phyloP scores from a whole-genome alignment of 768 basidiomycete species.

The Scleroderma bovista region DNA sequence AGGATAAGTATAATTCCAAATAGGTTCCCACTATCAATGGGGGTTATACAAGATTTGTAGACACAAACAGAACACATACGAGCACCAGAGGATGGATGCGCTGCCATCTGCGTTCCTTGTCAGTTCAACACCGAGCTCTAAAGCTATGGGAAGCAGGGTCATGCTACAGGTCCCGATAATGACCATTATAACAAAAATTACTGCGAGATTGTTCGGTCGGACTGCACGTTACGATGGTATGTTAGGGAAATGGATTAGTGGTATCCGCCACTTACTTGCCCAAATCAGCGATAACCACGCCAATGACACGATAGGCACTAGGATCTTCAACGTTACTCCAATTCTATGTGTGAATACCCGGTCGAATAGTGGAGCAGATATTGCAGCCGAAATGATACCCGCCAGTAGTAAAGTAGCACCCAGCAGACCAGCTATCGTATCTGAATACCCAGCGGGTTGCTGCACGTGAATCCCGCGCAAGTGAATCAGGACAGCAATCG shows the following conservation, averaged over 20 bases:
- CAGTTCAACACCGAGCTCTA: slow-evolving; percentile 77
- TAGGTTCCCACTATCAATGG: slow-evolving; percentile 51
- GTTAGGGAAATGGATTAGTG: not conserved
- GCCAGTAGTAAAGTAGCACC: slow-evolving; percentile 64
- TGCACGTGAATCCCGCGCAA: slow-evolving; percentile 20
- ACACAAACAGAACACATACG: slow-evolving; percentile 36
- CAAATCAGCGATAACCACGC: slow-evolving; percentile 76
- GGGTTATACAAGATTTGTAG: not conserved
- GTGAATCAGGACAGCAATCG: not conserved
- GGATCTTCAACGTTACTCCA: slow-evolving; percentile 49
- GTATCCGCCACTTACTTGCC: slow-evolving; percentile 49
- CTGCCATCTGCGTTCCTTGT: slow-evolving; percentile 77
- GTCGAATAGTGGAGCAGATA: slow-evolving; percentile 74
- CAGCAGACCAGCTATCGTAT: slow-evolving; percentile 61
- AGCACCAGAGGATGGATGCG: slow-evolving; percentile 71
- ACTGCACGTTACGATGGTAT: slow-evolving; percentile 34
- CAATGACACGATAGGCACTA: slow-evolving; percentile 56
- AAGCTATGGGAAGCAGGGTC: slow-evolving; percentile 65
- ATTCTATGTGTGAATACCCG: slow-evolving; percentile 75
- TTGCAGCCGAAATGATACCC: slow-evolving; percentile 63
- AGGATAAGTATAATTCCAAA: slow-evolving; percentile 59
- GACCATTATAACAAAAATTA: slow-evolving; percentile 60
- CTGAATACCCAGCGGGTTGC: slow-evolving; percentile 71
- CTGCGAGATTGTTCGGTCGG: slow-evolving; percentile 52
- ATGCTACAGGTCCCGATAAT: slow-evolving; percentile 63